Evolutionary conservation across 2,329 filamentous ascomycete species (phyloP).

Genomic region (Ramularia collo-cygni): DNA sequence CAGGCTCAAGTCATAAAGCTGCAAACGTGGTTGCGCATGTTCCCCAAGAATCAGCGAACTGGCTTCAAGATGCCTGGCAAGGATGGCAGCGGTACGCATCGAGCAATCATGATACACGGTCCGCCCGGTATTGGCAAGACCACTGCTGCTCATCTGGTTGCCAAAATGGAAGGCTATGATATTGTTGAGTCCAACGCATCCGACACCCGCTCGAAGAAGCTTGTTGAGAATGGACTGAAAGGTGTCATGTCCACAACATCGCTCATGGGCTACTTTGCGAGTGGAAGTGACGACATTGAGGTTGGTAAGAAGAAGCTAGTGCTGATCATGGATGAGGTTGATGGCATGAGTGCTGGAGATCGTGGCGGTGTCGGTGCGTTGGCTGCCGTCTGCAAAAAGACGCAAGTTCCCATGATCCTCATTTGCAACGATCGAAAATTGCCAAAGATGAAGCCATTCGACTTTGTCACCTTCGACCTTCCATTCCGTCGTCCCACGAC

Average conservation of each 20-base stretch:
- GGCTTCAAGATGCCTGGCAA: slow-evolving; percentile 76
- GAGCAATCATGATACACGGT: slow-evolving; percentile 91
- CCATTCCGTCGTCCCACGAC: slow-evolving; percentile 83
- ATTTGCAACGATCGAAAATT: slow-evolving; percentile 93
- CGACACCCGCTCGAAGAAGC: slow-evolving; percentile 89
- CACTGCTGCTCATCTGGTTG: slow-evolving; percentile 88
- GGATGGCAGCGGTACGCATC: slow-evolving; percentile 74
- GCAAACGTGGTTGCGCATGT: slow-evolving; percentile 77
- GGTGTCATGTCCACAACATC: slow-evolving; percentile 93
- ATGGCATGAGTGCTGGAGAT: slow-evolving; percentile 97
- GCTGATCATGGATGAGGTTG: slow-evolving; percentile 97
- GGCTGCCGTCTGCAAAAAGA: slow-evolving; percentile 91
- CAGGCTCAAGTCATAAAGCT: slow-evolving; percentile 85
- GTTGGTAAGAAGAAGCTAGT: slow-evolving; percentile 84
- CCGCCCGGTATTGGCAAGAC: slow-evolving; percentile 97
- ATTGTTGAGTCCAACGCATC: slow-evolving; percentile 93
- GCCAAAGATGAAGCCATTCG: slow-evolving; percentile 98
- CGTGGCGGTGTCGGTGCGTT: slow-evolving; percentile 91
- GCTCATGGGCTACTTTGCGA: slow-evolving; percentile 78
- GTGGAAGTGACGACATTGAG: slow-evolving; percentile 74
- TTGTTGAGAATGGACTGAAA: slow-evolving; percentile 80
- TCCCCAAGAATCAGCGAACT: slow-evolving; percentile 69
- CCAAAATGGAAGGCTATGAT: slow-evolving; percentile 88
- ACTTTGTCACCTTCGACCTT: slow-evolving; percentile 75
- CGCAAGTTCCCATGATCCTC: slow-evolving; percentile 86